Evolutionary conservation across 2,329 filamentous ascomycete species (phyloP).

Genomic region (Neofusicoccum sp.): DNA sequence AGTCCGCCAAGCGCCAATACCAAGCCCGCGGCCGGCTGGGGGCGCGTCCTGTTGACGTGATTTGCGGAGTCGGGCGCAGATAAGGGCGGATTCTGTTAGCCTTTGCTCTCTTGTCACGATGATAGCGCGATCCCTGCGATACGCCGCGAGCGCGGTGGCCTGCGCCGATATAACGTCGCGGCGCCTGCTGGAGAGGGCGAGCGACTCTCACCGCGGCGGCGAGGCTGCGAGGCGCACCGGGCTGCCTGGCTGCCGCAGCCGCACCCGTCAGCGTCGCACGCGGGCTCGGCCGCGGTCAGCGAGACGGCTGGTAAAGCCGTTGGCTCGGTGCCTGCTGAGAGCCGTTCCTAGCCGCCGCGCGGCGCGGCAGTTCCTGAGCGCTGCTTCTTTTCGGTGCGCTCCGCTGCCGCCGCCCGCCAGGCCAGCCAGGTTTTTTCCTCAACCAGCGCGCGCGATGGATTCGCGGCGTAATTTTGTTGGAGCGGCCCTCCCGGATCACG

Average conservation of each 20-base stretch:
- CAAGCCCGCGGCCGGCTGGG: neutral
- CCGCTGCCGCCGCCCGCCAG: neutral
- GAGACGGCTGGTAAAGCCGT: neutral
- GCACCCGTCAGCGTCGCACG: neutral
- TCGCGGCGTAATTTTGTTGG: neutral
- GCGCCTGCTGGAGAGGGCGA: neutral
- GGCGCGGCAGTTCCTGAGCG: neutral
- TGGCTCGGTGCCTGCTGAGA: neutral
- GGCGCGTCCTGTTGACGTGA: constrained; percentile 6
- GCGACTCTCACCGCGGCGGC: neutral
- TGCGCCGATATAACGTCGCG: neutral
- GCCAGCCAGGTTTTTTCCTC: neutral
- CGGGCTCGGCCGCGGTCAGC: neutral
- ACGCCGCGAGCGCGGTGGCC: constrained; percentile 3
- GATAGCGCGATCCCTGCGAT: neutral
- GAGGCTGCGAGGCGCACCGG: neutral
- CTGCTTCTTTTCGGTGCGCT: neutral
- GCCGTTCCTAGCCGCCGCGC: constrained; percentile 5
- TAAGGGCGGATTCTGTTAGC: constrained; percentile 14
- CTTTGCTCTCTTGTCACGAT: constrained; percentile 4
- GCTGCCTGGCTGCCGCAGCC: neutral
- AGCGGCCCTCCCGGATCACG: neutral
- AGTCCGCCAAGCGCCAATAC: constrained; percentile 7
- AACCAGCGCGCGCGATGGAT: neutral
- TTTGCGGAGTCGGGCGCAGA: constrained; percentile 14